Conservation (phyloP, 2,329 filamentous ascomycete species). For the Fusarium sp. region DNA sequence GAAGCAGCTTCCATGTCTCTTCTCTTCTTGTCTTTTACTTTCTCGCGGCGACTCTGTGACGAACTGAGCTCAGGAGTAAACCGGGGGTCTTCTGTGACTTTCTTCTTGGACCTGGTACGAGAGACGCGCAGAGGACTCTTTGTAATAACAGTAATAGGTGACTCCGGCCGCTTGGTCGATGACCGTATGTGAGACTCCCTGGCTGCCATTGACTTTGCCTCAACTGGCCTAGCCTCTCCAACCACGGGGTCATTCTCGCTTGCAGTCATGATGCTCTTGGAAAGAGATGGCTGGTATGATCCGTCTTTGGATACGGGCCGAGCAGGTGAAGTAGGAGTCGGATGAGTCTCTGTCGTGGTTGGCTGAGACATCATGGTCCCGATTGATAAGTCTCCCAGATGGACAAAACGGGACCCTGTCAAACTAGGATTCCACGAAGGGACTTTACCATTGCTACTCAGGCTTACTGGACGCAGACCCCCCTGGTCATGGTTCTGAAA, state of each 20-base stretch:
- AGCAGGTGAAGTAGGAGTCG: slow-evolving; percentile 12
- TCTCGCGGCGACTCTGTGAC: slow-evolving; percentile 48
- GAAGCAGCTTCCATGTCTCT: slow-evolving; percentile 52
- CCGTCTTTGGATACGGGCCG: slow-evolving; percentile 17
- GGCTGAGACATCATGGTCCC: slow-evolving; percentile 43
- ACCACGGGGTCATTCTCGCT: slow-evolving; percentile 32
- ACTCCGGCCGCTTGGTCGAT: slow-evolving; percentile 17
- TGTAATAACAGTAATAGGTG: slow-evolving; percentile 35
- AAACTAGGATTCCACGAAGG: slow-evolving; percentile 45
- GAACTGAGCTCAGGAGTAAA: slow-evolving; percentile 35
- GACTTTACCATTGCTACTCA: slow-evolving; percentile 7
- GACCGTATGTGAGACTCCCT: slow-evolving; percentile 25
- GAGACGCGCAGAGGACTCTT: slow-evolving; percentile 33
- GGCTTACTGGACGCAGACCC: background rate
- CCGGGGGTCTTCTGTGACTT: slow-evolving; percentile 4
- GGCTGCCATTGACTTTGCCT: slow-evolving; percentile 16
- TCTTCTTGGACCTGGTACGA: slow-evolving; percentile 3
- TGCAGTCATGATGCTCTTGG: slow-evolving; percentile 34
- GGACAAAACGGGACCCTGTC: slow-evolving; percentile 31
- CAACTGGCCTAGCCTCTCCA: slow-evolving; percentile 20
- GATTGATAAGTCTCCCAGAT: slow-evolving; percentile 38
- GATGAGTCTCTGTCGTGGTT: slow-evolving; percentile 2
- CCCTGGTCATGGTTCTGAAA: slow-evolving; percentile 20
- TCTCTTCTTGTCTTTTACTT: slow-evolving; percentile 52
- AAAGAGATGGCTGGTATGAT: slow-evolving; percentile 23